A percentile compares a stretch with the other conserved stretches of the same genome.
phyloP scores from a whole-genome alignment of 805 yeast genomes.

The Candida dajiaensis region DNA sequence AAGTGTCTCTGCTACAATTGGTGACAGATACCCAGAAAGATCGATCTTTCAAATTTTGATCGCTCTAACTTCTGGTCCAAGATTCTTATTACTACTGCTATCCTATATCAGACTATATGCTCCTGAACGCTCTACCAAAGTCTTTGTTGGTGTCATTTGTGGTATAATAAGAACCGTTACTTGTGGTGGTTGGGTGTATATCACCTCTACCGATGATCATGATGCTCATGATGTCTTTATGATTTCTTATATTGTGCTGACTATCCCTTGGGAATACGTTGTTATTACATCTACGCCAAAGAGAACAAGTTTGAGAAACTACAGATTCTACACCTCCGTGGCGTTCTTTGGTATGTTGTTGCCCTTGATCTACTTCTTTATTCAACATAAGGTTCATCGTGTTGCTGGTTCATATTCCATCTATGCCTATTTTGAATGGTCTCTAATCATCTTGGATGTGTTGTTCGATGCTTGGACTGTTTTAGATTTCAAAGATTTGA shows the following conservation, averaged over 20 bases:
- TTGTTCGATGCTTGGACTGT: conserved; percentile 79
- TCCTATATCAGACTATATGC: conserved; percentile 43
- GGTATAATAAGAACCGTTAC: conserved; percentile 91
- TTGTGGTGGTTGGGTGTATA: conserved; percentile 98
- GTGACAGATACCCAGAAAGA: conserved; percentile 94
- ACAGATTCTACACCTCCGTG: conserved; percentile 45
- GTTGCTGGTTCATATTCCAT: conserved; percentile 92
- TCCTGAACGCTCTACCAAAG: conserved; percentile 25
- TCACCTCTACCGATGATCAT: conserved; percentile 95
- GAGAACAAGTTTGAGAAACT: conserved; percentile 41
- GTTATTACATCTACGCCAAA: conserved; percentile 51
- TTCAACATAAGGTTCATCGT: conserved; percentile 86
- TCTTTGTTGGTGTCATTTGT: conserved; percentile 39
- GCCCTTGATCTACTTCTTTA: conserved; percentile 83
- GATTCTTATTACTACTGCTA: conserved; percentile 59
- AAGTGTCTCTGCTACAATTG: conserved; percentile 93
- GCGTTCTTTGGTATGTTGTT: conserved; percentile 67
- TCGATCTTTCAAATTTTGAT: conserved; percentile 86
- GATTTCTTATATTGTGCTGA: conserved; percentile 83
- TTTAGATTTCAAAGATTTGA: conserved; percentile 61
- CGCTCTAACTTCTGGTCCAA: conserved; percentile 90
- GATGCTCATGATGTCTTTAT: conserved; percentile 94
- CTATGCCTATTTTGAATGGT: conserved; percentile 95
- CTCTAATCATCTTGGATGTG: conserved; percentile 75
- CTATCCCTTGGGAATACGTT: conserved; percentile 84